These are phyloP conservation scores for Aspergillus sclerotioniger DNA, from an alignment of 495 filamentous ascomycete species.

Conservation along the genomic window DNA sequence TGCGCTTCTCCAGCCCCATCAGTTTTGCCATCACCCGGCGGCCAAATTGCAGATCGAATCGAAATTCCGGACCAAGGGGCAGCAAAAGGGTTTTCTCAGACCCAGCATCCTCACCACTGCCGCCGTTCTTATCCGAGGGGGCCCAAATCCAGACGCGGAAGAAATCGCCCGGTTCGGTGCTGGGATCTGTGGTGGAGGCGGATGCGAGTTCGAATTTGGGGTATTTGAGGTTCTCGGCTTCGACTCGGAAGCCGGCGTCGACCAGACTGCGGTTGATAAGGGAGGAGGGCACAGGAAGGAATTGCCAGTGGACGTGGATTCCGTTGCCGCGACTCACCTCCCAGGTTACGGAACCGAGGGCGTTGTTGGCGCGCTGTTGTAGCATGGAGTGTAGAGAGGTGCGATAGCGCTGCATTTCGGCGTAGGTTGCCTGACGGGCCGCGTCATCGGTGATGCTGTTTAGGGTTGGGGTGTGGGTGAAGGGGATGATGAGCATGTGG, in stretches of 20 bases:
- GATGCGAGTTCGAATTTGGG: constrained; percentile 45
- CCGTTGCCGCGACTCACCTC: constrained; percentile 77
- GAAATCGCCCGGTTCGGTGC: constrained; percentile 63
- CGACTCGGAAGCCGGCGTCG: constrained; percentile 78
- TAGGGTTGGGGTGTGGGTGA: constrained; percentile 71
- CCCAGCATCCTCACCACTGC: constrained; percentile 6
- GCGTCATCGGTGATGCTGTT: constrained; percentile 57
- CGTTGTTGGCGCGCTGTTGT: constrained; percentile 39
- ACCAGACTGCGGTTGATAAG: constrained; percentile 67
- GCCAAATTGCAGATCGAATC: constrained; percentile 66
- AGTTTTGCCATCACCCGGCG: constrained; percentile 85
- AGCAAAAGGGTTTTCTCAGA: constrained; percentile 51
- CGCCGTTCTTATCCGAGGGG: constrained; percentile 3
- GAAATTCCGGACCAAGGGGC: constrained; percentile 48
- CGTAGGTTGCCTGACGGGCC: constrained; percentile 52
- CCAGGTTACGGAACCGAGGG: constrained; percentile 82
- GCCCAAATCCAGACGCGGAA: constrained; percentile 83
- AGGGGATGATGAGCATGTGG: constrained; percentile 89
- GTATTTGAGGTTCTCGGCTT: constrained; percentile 74
- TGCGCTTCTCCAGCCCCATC: constrained; percentile 67
- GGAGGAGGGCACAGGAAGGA: constrained; percentile 69
- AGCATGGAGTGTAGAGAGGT: constrained; percentile 69
- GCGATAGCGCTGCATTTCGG: constrained; percentile 80
- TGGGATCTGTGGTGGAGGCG: constrained; percentile 30
- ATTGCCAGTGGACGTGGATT: constrained; percentile 93